Percentiles rank a stretch among this genome's conserved stretches.
phyloP scores from a whole-genome alignment of 2,329 filamentous ascomycete genomes.

The Lasiodiplodia hormozganensis region DNA sequence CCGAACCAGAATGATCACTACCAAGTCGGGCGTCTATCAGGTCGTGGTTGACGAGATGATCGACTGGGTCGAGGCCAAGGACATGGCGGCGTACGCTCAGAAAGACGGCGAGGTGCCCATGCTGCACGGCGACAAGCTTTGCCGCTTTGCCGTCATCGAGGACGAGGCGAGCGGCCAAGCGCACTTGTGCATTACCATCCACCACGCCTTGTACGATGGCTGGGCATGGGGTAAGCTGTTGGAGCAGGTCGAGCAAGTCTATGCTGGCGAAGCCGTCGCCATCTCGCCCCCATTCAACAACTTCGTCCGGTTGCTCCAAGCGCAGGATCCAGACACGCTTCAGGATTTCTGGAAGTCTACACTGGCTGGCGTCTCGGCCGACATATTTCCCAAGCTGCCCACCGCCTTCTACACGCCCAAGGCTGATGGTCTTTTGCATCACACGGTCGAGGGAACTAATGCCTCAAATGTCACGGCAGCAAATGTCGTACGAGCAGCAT shows the following conservation, averaged over 20 bases:
- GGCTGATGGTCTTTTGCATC: background rate
- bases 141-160: constrained; percentile 40
- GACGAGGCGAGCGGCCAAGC: constrained; percentile 35
- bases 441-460: background rate
- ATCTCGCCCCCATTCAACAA: background rate
- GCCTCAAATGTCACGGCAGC: constrained; percentile 30
- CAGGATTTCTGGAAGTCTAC: background rate
- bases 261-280: background rate
- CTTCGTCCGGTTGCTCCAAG: background rate
- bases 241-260: background rate
- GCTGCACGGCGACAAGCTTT: constrained; percentile 48
- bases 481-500: constrained; percentile 38
- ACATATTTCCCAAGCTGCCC: background rate
- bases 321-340: background rate
- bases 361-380: background rate
- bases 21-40: constrained; percentile 40
- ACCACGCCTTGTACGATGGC: constrained; percentile 1
- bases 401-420: background rate
- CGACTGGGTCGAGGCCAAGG: constrained; percentile 26
- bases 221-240: constrained; percentile 70
- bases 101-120: constrained; percentile 45
- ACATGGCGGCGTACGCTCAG: constrained; percentile 35
- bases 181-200: constrained; percentile 25
- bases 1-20: constrained; percentile 33
- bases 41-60: constrained; percentile 38